These are phyloP conservation scores for Cucurbita moschata DNA, from an alignment of 306 rosid genomes.

Conservation along the genomic window DNA sequence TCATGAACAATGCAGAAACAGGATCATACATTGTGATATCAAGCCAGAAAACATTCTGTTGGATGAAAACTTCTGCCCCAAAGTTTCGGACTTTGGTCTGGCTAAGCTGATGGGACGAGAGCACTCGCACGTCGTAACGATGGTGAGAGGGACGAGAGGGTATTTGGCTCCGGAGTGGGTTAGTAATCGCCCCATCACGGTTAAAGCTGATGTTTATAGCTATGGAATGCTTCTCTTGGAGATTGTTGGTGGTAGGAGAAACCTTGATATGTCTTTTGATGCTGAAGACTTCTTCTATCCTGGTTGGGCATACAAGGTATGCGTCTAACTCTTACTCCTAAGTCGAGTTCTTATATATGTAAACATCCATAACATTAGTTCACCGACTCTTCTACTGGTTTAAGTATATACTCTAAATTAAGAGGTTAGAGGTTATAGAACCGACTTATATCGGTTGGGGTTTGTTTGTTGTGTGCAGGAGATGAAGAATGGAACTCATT, in stretches of 20 bases:
- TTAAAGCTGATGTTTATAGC: slow-evolving; percentile 91
- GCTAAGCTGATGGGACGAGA: slow-evolving; percentile 94
- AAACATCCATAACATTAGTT: too few relatives aligned
- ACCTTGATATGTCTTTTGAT: slow-evolving; percentile 79
- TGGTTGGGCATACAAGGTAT: slow-evolving; percentile 93
- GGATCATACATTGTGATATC: slow-evolving; percentile 87
- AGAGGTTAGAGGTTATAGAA: too few relatives aligned
- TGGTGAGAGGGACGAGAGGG: slow-evolving; percentile 95
- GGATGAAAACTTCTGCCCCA: slow-evolving; percentile 78
- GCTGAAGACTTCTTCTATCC: slow-evolving; percentile 84
- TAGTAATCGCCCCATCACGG: slow-evolving; percentile 85
- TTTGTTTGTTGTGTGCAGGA: slow-evolving; percentile 27
- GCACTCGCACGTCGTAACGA: slow-evolving; percentile 86
- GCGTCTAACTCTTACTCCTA: background rate
- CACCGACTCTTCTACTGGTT: background rate
- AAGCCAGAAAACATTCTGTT: slow-evolving; percentile 79
- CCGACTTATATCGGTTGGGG: background rate
- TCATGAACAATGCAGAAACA: slow-evolving; percentile 78
- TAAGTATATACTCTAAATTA: too few relatives aligned
- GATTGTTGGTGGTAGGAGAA: slow-evolving; percentile 89
- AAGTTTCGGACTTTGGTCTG: slow-evolving; percentile 87
- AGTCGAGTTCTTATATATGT: background rate
- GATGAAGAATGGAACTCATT: slow-evolving; percentile 37
- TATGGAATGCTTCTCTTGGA: slow-evolving; percentile 91
- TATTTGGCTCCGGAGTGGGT: slow-evolving; percentile 97